A percentile compares a stretch with the other conserved stretches of the same genome.
These are phyloP conservation scores for Debaryomyces sp. DNA, from an alignment of 1,139 yeast genomes.

Conservation along the genomic window DNA sequence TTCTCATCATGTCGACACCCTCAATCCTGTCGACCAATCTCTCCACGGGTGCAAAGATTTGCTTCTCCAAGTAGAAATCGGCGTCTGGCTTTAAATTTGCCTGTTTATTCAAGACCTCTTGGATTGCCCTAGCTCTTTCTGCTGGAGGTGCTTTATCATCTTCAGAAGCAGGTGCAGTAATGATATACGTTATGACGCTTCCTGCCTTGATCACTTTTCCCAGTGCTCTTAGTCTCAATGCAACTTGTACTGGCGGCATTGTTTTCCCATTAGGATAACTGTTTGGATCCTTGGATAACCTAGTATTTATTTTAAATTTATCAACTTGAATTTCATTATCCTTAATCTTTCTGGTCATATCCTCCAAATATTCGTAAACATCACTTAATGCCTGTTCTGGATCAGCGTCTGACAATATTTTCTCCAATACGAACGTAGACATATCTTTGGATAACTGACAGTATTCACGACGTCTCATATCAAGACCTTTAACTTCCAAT, in stretches of 20 bases:
- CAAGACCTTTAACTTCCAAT: slow-evolving; percentile 93
- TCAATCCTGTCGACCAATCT: slow-evolving; percentile 84
- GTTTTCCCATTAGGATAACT: slow-evolving; percentile 76
- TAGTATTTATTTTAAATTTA: slow-evolving; percentile 74
- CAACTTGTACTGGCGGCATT: slow-evolving; percentile 95
- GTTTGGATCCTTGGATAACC: slow-evolving; percentile 72
- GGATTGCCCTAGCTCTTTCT: slow-evolving; percentile 78
- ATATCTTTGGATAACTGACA: slow-evolving; percentile 91
- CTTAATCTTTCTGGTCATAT: slow-evolving; percentile 58
- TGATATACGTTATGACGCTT: slow-evolving; percentile 85
- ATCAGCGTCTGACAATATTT: slow-evolving; percentile 72
- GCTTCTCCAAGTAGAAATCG: slow-evolving; percentile 80
- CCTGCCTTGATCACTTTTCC: slow-evolving; percentile 91
- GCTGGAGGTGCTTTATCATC: slow-evolving; percentile 52
- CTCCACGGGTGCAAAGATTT: slow-evolving; percentile 90
- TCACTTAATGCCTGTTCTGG: slow-evolving; percentile 77
- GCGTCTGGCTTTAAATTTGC: slow-evolving; percentile 69
- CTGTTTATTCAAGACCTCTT: slow-evolving; percentile 62
- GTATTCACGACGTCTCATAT: slow-evolving; percentile 95
- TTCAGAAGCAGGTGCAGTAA: slow-evolving; percentile 49
- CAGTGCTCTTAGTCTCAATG: slow-evolving; percentile 70
- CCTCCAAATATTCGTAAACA: slow-evolving; percentile 73
- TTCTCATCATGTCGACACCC: slow-evolving; percentile 79
- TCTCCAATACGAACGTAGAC: slow-evolving; percentile 73
- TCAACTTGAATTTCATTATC: slow-evolving; percentile 63